These are phyloP conservation scores for Pugionium cornutum DNA, from an alignment of 345 rosid genomes.

Conservation along the genomic window DNA sequence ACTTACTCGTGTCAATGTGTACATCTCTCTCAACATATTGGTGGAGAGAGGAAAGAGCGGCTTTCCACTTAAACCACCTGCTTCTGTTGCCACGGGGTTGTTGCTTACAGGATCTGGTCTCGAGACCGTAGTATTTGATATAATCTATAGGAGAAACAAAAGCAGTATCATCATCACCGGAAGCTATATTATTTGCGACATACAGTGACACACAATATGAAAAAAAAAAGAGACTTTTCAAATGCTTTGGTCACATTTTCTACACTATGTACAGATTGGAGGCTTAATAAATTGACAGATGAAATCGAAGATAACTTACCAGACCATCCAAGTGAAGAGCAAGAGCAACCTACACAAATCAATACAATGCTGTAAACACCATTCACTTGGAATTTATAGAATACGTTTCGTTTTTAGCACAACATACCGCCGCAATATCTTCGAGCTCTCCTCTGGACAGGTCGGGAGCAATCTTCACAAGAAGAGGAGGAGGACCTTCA, in stretches of 20 bases:
- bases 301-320: conserved; percentile 48
- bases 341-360: conserved; percentile 76
- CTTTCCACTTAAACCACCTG: conserved; percentile 93
- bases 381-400: conserved; percentile 2
- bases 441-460: conserved; percentile 91
- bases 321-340: conserved; percentile 95
- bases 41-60: conserved; percentile 81
- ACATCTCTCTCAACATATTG: conserved; percentile 83
- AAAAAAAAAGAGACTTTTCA: neutral
- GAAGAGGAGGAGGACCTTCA: conserved; percentile 96
- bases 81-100: conserved; percentile 60
- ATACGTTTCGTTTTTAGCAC: conserved; percentile 1
- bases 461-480: conserved; percentile 98
- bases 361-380: conserved; percentile 40
- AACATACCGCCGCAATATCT: conserved; percentile 91
- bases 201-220: neutral
- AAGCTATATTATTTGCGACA: conserved; percentile 1
- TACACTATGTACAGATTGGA: neutral
- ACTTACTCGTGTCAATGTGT: conserved; percentile 84
- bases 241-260: neutral
- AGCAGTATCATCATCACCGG: neutral
- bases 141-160: conserved; percentile 52
- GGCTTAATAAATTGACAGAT: neutral
- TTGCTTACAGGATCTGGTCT: conserved; percentile 70
- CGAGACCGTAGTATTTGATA: conserved; percentile 88